Base-by-base conservation (phyloP, 83 land plant genomes). In the Picea abies region DNA sequence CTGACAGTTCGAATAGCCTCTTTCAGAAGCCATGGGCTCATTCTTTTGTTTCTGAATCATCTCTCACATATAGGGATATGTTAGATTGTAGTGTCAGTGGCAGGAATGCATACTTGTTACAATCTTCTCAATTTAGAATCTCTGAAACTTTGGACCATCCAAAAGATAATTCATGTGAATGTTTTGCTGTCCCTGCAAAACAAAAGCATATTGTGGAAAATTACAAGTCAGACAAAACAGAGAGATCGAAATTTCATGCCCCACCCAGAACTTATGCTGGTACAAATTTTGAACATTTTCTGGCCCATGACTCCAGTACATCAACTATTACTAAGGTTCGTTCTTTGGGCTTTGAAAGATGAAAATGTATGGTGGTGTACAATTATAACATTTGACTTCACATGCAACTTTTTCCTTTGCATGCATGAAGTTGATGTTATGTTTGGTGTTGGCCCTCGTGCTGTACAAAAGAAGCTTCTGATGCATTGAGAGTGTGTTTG, bases 331-430 rank as follows among this genome's bases (percentile, higher is more conserved):
- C 44, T 5, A 20, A 6, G 39, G 35, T 35, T 37, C 73, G 19
- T 35, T 70, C 73, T 70, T 70, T 70, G 73, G 73, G 73, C 9
- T 70, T 70, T 37, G 73, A 70, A 70, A 70, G 73, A 37, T 70
- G 73, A 70, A 66, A 69, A 39, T 69, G 73, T 69, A 35, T 35
- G 39, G 20, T 69, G 39, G 8, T 69, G 73, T 35, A 70, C 17
- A 17, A 70, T 17, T 70, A 70, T 25, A 35, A 70, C 26, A 70
- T 35, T 35, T 37, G 16, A 41, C 44, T 70, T 70, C 73, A 35
- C 73, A 70, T 70, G 44, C 39, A 41, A 37, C 44, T 20, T 4
- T 37, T 35, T 52, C 3, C 11, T 52, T 10, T 52, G 56, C 56
- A 52, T 52, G 56, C 56, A 52, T 52, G 56, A 52, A 52, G 56